phyloP scores from a whole-genome alignment of 2,329 filamentous ascomycete genomes.

The Setomelanomma holmii region DNA sequence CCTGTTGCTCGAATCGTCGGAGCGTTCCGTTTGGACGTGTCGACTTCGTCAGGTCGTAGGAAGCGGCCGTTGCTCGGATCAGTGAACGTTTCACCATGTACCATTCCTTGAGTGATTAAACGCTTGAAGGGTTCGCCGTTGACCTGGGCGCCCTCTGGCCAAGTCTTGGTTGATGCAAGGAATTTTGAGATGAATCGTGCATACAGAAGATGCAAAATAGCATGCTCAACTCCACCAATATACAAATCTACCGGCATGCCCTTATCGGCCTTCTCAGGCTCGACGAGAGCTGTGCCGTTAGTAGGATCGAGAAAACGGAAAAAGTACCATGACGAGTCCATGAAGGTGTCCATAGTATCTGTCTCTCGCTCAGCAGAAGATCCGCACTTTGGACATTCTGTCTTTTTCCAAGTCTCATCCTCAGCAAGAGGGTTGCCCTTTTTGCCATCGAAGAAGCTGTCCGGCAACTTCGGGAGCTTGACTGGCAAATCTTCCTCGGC shows the following conservation, averaged over 20 bases:
- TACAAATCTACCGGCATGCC: conserved; percentile 85
- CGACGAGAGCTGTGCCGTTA: conserved; percentile 69
- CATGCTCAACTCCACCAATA: conserved; percentile 87
- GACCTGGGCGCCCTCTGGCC: conserved; percentile 43
- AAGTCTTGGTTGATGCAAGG: conserved; percentile 64
- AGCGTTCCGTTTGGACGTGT: conserved; percentile 62
- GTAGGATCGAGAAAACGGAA: conserved; percentile 78
- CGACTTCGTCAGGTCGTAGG: conserved; percentile 76
- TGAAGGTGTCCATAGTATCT: conserved; percentile 96
- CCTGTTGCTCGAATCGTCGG: conserved; percentile 71
- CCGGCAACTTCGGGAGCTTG: conserved; percentile 71
- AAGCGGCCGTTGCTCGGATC: conserved; percentile 79
- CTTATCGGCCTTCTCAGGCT: conserved; percentile 61
- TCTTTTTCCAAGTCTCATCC: conserved; percentile 76
- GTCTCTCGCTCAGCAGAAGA: conserved; percentile 79
- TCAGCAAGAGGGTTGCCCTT: conserved; percentile 79
- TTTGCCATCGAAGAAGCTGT: conserved; percentile 72
- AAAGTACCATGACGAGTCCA: conserved; percentile 95
- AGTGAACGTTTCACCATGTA: conserved; percentile 83
- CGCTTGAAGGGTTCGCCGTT: conserved; percentile 78
- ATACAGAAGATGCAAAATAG: conserved; percentile 88
- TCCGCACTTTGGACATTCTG: conserved; percentile 75
- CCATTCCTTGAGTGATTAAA: conserved; percentile 92
- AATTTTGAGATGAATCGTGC: conserved; percentile 92
- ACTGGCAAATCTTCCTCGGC: conserved; percentile 80